Evolutionary conservation across 768 basidiomycete species (phyloP).

Genomic region (Lactifluus volemus): DNA sequence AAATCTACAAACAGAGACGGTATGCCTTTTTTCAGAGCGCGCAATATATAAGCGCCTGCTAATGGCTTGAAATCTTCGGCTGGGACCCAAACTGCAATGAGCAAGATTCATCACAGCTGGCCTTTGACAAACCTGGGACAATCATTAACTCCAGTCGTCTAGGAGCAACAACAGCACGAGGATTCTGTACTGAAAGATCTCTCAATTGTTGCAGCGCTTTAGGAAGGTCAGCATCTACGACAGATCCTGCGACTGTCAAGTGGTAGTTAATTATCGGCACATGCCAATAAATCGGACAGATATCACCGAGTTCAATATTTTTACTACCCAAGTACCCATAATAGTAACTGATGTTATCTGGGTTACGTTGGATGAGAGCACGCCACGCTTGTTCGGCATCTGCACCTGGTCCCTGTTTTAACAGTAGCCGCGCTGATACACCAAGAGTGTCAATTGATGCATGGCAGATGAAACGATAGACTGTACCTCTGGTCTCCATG

Average conservation of each 20-base stretch:
- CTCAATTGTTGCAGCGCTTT: slow-evolving; percentile 50
- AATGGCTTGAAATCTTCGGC: slow-evolving; percentile 63
- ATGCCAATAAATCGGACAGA: slow-evolving; percentile 18
- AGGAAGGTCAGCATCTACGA: slow-evolving; percentile 41
- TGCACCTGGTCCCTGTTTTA: slow-evolving; percentile 48
- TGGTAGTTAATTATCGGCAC: not conserved
- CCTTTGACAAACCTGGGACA: slow-evolving; percentile 35
- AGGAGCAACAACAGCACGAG: slow-evolving; percentile 61
- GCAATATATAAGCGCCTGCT: slow-evolving; percentile 56
- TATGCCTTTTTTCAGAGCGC: slow-evolving; percentile 72
- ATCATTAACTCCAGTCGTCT: slow-evolving; percentile 65
- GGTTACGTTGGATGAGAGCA: slow-evolving; percentile 73
- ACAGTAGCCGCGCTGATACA: slow-evolving; percentile 63
- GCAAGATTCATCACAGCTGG: not conserved
- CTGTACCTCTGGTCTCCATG: slow-evolving; percentile 56
- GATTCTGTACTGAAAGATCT: slow-evolving; percentile 52
- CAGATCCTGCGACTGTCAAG: slow-evolving; percentile 25
- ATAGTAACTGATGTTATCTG: slow-evolving; percentile 79
- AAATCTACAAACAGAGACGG: slow-evolving; percentile 91
- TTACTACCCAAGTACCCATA: slow-evolving; percentile 57
- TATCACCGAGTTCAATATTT: slow-evolving; percentile 54
- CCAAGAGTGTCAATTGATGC: not conserved
- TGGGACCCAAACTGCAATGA: slow-evolving; percentile 20
- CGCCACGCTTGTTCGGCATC: slow-evolving; percentile 80
- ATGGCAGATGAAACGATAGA: not conserved